phyloP scores from a whole-genome alignment of 345 rosid genomes.

The Eucalyptus sp. region DNA sequence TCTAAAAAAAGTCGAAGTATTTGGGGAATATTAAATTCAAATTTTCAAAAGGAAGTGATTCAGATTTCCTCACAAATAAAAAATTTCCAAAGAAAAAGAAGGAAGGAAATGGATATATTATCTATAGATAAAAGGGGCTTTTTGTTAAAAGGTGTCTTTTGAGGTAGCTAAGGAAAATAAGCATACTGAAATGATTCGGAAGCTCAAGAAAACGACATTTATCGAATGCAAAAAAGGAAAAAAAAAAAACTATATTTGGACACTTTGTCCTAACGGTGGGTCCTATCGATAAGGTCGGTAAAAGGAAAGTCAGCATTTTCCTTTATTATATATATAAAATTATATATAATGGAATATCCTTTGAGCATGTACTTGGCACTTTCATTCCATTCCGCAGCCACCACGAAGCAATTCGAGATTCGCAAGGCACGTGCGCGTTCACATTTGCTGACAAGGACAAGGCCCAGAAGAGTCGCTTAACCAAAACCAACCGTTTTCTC shows the following conservation, averaged over 20 bases:
- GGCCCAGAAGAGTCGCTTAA: background rate
- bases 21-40: too few species aligned
- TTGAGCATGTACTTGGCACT: background rate
- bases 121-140: background rate
- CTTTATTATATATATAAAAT: background rate
- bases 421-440: background rate
- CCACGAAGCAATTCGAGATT: background rate
- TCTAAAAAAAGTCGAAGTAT: too few species aligned
- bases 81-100: too few species aligned
- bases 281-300: accelerated
- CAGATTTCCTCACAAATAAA: accelerated
- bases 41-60: accelerated
- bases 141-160: accelerated
- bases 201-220: accelerated
- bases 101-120: too few species aligned
- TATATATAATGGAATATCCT: background rate
- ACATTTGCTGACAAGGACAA: background rate
- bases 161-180: too few species aligned
- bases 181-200: too few species aligned
- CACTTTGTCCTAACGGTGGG: too few species aligned
- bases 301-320: too few species aligned
- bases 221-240: background rate
- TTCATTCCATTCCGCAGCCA: background rate
- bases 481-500: background rate
- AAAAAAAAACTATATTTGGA: background rate